phyloP scores from a whole-genome alignment of 257 asterid genomes.

The Nicotiana benthamiana region DNA sequence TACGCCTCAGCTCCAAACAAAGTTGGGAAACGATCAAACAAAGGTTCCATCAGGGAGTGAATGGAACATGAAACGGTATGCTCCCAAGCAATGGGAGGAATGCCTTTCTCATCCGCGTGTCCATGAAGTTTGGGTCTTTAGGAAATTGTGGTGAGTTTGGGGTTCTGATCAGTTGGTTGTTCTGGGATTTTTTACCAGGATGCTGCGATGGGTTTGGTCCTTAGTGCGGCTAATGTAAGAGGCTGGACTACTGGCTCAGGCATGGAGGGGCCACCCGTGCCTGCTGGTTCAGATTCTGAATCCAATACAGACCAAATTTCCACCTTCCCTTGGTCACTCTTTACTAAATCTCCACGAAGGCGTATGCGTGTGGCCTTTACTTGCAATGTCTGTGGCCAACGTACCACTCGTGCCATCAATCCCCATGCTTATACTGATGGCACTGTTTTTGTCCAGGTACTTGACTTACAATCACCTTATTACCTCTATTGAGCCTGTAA shows the following conservation, averaged over 20 bases:
- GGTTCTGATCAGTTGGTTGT: neutral
- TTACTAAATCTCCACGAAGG: conserved; percentile 88
- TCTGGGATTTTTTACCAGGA: conserved; percentile 35
- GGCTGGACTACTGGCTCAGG: conserved; percentile 99
- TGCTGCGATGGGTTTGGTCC: conserved; percentile 84
- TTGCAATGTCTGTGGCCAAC: conserved; percentile 91
- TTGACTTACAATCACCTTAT: neutral
- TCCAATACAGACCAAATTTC: conserved; percentile 44
- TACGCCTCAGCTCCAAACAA: too few species aligned
- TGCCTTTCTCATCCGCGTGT: too few species aligned
- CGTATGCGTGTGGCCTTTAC: conserved; percentile 96
- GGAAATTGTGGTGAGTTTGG: neutral
- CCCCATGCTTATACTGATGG: conserved; percentile 98
- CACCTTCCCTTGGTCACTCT: conserved; percentile 95
- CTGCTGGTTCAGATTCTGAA: conserved; percentile 45
- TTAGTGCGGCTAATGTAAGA: conserved; percentile 77
- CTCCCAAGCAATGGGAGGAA: too few species aligned
- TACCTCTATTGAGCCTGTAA: neutral
- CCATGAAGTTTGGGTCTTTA: neutral
- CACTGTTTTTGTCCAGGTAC: conserved; percentile 94
- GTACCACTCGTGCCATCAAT: conserved; percentile 96
- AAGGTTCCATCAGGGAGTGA: too few species aligned
- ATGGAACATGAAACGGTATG: too few species aligned
- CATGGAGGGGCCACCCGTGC: conserved; percentile 78
- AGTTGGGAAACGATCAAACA: too few species aligned